Conservation (phyloP, 2,329 filamentous ascomycete genomes). For the Botrytis byssoidea region DNA sequence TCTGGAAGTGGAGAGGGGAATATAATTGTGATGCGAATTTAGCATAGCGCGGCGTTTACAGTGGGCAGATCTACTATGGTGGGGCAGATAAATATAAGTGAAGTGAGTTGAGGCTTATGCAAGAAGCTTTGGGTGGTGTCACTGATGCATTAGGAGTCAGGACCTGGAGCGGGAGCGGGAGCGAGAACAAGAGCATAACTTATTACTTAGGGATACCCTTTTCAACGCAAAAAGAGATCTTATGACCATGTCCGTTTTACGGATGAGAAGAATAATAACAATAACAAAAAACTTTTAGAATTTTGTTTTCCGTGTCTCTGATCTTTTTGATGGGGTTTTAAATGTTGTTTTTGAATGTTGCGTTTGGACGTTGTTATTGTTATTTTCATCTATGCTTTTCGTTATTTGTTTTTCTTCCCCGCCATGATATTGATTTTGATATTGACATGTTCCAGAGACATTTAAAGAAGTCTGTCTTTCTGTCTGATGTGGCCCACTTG, state of each 20-base stretch:
- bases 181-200: not conserved
- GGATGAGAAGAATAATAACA: conserved; percentile 13
- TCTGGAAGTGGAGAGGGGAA: not conserved
- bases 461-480: not conserved
- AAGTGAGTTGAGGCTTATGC: conserved; percentile 6
- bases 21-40: conserved; percentile 15
- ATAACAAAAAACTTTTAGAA: not conserved
- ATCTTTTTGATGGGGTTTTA: not conserved
- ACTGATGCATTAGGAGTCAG: conserved; percentile 10
- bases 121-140: conserved; percentile 10
- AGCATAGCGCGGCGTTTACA: conserved; percentile 20
- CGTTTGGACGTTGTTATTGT: too few species aligned
- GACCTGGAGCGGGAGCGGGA: not conserved
- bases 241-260: conserved; percentile 3
- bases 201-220: conserved; percentile 17
- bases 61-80: conserved; percentile 11
- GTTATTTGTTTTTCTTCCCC: not conserved
- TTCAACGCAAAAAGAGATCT: not conserved
- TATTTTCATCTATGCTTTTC: not conserved
- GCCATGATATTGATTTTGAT: not conserved
- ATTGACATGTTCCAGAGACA: not conserved
- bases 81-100: conserved; percentile 5
- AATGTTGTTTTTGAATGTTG: not conserved
- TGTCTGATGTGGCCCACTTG: not conserved
- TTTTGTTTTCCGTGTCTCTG: not conserved